phyloP scores from a whole-genome alignment of 805 yeast genomes.

The Candida succiphila region DNA sequence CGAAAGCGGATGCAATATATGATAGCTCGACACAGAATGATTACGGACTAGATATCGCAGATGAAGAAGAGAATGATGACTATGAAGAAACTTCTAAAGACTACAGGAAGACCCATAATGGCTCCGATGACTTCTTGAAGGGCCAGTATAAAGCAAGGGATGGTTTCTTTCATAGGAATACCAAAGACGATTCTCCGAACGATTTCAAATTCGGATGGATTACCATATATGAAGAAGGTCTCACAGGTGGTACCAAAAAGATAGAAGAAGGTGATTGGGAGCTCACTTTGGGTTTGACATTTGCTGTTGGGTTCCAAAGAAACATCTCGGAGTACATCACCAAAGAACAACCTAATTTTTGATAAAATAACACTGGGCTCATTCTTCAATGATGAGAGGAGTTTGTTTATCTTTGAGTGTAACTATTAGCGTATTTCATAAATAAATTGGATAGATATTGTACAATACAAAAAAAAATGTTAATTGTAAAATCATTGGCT shows the following conservation, averaged over 20 bases:
- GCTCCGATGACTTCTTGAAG: conserved; percentile 10
- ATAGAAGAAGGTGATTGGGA: conserved; percentile 40
- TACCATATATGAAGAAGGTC: conserved; percentile 41
- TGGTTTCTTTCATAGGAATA: conserved; percentile 38
- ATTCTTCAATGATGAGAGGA: no score
- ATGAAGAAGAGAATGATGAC: conserved; percentile 8
- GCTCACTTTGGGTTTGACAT: conserved; percentile 38
- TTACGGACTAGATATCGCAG: no score
- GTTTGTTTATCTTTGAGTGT: no score
- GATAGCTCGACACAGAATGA: not conserved
- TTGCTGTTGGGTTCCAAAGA: conserved; percentile 16
- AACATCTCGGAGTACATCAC: not conserved
- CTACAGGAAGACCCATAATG: conserved; percentile 2
- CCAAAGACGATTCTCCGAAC: conserved; percentile 53
- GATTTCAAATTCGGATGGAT: conserved; percentile 57
- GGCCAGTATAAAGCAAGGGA: conserved; percentile 39
- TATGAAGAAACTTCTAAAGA: conserved; percentile 8
- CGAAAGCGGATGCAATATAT: conserved; percentile 1
- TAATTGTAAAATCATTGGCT: no score
- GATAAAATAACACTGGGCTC: no score
- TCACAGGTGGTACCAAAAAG: not conserved
- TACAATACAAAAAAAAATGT: no score
- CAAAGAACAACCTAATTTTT: not conserved
- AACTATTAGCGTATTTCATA: no score
- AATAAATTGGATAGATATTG: no score